These are phyloP conservation scores for Epichloe festucae DNA, from an alignment of 2,329 filamentous ascomycete genomes.

Conservation along the genomic window DNA sequence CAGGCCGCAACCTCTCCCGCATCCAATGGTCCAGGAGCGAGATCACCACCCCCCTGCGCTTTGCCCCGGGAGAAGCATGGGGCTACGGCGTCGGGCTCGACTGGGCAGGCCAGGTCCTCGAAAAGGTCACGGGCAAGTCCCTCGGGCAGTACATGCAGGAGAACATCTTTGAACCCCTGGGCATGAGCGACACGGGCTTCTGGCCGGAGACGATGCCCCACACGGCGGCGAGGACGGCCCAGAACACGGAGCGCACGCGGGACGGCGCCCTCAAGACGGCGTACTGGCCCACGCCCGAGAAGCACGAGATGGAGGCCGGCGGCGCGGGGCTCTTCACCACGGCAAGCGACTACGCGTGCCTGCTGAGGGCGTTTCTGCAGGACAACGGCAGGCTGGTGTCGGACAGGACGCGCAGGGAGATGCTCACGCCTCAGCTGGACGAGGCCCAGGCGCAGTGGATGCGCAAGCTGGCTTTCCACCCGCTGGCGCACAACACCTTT, in stretches of 20 bases:
- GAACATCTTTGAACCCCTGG: slow-evolving; percentile 24
- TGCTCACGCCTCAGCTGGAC: slow-evolving; percentile 29
- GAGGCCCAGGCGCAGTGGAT: slow-evolving; percentile 13
- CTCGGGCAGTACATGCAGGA: slow-evolving; percentile 25
- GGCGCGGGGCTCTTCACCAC: slow-evolving; percentile 31
- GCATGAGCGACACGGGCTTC: slow-evolving; percentile 25
- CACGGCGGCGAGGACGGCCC: slow-evolving; percentile 11
- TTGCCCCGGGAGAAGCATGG: slow-evolving; percentile 34
- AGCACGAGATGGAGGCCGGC: slow-evolving; percentile 26
- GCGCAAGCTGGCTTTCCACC: slow-evolving; percentile 10
- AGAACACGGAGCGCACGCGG: slow-evolving; percentile 11
- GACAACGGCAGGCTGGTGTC: slow-evolving; percentile 17
- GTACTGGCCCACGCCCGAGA: slow-evolving; percentile 11
- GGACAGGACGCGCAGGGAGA: slow-evolving; percentile 17
- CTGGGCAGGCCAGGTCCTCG: slow-evolving; percentile 33
- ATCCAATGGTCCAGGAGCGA: slow-evolving; percentile 22
- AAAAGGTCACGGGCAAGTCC: slow-evolving; percentile 23
- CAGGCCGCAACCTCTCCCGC: slow-evolving; percentile 19
- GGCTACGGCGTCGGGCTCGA: slow-evolving; percentile 33
- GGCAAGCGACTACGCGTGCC: slow-evolving; percentile 24
- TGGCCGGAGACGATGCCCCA: slow-evolving; percentile 18
- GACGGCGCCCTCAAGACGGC: slow-evolving; percentile 10
- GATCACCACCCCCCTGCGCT: slow-evolving; percentile 31
- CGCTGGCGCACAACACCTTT: slow-evolving; percentile 13
- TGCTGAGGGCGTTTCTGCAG: slow-evolving; percentile 22